Percentiles rank a stretch among this genome's conserved stretches.
Conservation (phyloP, 2,329 filamentous ascomycete species). For the Fusarium sp. region DNA sequence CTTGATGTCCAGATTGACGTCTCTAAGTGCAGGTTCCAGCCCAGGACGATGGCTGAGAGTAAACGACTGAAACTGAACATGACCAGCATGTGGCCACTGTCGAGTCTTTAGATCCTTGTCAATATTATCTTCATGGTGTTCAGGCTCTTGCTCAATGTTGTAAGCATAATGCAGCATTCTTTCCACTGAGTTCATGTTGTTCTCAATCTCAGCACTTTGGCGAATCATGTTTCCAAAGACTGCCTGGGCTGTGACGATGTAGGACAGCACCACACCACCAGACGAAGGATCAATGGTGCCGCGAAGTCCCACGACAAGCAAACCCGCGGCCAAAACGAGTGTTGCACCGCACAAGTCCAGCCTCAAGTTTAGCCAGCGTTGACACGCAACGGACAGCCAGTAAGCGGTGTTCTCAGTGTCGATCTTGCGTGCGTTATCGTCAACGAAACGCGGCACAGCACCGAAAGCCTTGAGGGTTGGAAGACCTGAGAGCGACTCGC, state of each 20-base stretch:
- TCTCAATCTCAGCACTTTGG: slow-evolving; percentile 67
- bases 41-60: slow-evolving; percentile 30
- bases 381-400: slow-evolving; percentile 20
- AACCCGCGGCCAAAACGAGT: slow-evolving; percentile 3
- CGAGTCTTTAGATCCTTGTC: slow-evolving; percentile 1
- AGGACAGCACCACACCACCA: slow-evolving; percentile 30
- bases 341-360: slow-evolving; percentile 22
- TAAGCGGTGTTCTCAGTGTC: slow-evolving; percentile 31
- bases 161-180: slow-evolving; percentile 90
- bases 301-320: slow-evolving; percentile 27
- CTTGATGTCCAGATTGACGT: slow-evolving; percentile 16
- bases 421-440: slow-evolving; percentile 23
- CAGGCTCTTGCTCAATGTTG: slow-evolving; percentile 51
- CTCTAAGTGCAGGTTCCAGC: slow-evolving; percentile 16
- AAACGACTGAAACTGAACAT: slow-evolving; percentile 22
- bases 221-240: slow-evolving; percentile 76
- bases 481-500: slow-evolving; percentile 22
- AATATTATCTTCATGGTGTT: not conserved
- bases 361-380: slow-evolving; percentile 28
- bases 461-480: slow-evolving; percentile 31
- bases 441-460: slow-evolving; percentile 16
- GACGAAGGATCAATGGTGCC: slow-evolving; percentile 27
- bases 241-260: slow-evolving; percentile 57
- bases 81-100: slow-evolving; percentile 12
- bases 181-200: slow-evolving; percentile 97